These are phyloP conservation scores for Puccinia novopanici DNA, from an alignment of 1,284 basidiomycete genomes.

Conservation along the genomic window DNA sequence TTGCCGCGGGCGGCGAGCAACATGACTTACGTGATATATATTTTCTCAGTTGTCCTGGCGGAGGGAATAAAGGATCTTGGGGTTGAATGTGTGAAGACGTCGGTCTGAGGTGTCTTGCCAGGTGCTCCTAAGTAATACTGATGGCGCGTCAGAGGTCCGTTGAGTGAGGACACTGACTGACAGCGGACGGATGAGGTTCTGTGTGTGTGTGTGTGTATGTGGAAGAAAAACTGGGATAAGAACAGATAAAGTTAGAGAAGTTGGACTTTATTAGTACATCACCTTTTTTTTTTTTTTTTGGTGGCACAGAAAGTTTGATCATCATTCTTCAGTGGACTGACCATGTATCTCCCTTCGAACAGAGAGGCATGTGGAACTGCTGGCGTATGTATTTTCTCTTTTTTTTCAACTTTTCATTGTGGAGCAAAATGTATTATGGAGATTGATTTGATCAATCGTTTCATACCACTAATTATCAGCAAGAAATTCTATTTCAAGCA, in stretches of 20 bases:
- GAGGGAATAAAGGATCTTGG: background rate
- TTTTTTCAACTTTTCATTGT: background rate
- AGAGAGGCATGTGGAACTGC: conserved; percentile 49
- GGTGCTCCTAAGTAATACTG: background rate
- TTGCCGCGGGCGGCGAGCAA: conserved; percentile 18
- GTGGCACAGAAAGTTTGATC: too few relatives aligned
- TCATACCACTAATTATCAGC: conserved; percentile 1
- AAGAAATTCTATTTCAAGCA: conserved; percentile 50
- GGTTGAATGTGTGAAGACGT: background rate
- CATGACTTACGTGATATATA: background rate
- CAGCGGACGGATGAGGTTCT: background rate
- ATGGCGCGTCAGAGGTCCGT: background rate
- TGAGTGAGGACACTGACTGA: conserved; percentile 2
- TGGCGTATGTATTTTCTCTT: conserved; percentile 26
- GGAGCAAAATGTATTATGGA: background rate
- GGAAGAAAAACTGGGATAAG: background rate
- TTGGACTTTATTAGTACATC: conserved; percentile 28
- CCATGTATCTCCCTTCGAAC: conserved; percentile 56
- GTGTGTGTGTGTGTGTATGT: too few relatives aligned
- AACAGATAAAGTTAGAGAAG: background rate
- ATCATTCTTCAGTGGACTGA: background rate
- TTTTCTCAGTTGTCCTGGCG: background rate
- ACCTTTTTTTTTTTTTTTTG: background rate
- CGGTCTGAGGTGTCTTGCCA: background rate
- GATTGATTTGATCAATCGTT: background rate